Conservation (phyloP, 352 stramenopile genomes). For the Halophytophthora polymorphica region DNA sequence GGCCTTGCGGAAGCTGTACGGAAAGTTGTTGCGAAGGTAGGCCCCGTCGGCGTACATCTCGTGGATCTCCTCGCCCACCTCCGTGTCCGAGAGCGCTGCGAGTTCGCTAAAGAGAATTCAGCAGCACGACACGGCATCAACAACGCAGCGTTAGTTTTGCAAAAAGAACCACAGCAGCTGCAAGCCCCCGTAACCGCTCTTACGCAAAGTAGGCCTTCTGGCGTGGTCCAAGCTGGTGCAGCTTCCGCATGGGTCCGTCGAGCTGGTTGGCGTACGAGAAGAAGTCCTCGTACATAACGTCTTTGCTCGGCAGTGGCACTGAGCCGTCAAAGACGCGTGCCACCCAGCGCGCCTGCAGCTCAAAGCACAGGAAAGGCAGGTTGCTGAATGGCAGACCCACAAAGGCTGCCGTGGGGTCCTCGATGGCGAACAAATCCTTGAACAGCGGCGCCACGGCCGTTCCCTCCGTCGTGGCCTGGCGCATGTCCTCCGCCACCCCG, state of each 20-base stretch:
- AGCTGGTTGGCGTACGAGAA: conserved; percentile 39
- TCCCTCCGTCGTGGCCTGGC: conserved; percentile 25
- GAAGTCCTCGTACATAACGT: conserved; percentile 71
- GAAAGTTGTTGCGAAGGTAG: conserved; percentile 50
- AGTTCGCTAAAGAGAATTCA: conserved; percentile 26
- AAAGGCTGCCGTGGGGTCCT: conserved; percentile 70
- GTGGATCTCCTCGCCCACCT: conserved; percentile 44
- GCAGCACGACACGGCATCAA: conserved; percentile 4
- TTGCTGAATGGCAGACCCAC: conserved; percentile 74
- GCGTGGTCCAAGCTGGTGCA: conserved; percentile 60
- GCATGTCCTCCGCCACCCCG: conserved; percentile 27
- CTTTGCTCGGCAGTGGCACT: conserved; percentile 43
- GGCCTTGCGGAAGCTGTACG: conserved; percentile 59
- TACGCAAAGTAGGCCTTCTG: conserved; percentile 58
- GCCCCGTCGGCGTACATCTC: conserved; percentile 68
- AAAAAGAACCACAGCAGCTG: conserved; percentile 15
- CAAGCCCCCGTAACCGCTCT: background rate
- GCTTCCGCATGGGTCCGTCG: conserved; percentile 44
- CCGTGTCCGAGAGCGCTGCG: conserved; percentile 28
- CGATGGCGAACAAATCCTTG: conserved; percentile 77
- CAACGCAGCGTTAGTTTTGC: background rate
- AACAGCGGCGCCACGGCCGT: conserved; percentile 61
- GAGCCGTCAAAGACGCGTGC: conserved; percentile 49
- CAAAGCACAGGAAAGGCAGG: conserved; percentile 76
- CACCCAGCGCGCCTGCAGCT: conserved; percentile 74